A percentile compares a stretch with the other conserved stretches of the same genome.
phyloP scores from a whole-genome alignment of 1,284 basidiomycete genomes.

The Lignosus rhinocerotis region DNA sequence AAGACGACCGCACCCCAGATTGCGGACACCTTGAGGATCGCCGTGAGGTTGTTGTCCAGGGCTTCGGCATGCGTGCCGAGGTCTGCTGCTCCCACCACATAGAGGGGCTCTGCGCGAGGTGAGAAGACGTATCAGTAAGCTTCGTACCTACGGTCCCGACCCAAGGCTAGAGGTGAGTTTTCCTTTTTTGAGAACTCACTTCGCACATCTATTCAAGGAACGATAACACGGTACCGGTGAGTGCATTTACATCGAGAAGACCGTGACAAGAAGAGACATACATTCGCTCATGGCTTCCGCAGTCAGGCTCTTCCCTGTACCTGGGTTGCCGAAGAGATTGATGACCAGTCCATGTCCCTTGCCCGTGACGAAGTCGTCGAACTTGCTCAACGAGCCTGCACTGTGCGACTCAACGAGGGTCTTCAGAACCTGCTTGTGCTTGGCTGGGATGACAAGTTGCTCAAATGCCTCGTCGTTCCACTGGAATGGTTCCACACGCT shows the following conservation, averaged over 20 bases:
- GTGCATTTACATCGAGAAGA: not conserved
- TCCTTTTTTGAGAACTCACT: conserved; percentile 18
- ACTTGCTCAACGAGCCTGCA: conserved; percentile 41
- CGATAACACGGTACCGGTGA: conserved; percentile 1
- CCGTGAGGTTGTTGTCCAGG: conserved; percentile 27
- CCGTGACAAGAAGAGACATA: conserved; percentile 11
- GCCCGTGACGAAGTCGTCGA: conserved; percentile 63
- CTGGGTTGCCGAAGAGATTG: conserved; percentile 63
- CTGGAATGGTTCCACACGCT: conserved; percentile 47
- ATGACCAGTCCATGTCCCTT: conserved; percentile 64
- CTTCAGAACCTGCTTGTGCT: conserved; percentile 53
- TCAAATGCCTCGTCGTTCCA: conserved; percentile 62
- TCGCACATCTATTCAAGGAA: conserved; percentile 25
- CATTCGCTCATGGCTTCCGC: conserved; percentile 54
- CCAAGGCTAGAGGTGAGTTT: not conserved
- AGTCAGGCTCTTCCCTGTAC: conserved; percentile 52
- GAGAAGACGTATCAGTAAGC: conserved; percentile 25
- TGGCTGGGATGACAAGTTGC: conserved; percentile 55
- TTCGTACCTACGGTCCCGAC: not conserved
- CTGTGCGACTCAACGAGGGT: conserved; percentile 60
- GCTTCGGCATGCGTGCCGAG: conserved; percentile 51
- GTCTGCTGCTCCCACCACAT: conserved; percentile 63
- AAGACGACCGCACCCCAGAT: conserved; percentile 66
- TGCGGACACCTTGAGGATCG: conserved; percentile 47
- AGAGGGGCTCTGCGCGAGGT: conserved; percentile 40